Evolutionary conservation across 208 protist genomes (phyloP).

Genomic region (Trypanosoma cruzi): DNA sequence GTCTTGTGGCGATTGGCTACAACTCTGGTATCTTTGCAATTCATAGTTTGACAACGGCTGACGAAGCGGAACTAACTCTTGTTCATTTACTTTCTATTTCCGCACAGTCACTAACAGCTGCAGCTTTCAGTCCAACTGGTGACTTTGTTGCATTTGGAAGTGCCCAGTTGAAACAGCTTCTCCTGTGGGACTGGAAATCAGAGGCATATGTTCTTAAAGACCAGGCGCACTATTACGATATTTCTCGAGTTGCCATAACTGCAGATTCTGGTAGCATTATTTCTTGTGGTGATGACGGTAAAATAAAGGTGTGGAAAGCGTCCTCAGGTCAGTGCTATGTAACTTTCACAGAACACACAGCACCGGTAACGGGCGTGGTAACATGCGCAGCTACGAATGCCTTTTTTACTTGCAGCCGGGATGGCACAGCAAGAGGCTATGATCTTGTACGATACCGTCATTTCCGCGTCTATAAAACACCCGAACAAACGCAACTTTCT

Average conservation of each 20-base stretch:
- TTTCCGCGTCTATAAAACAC: slow-evolving; percentile 89
- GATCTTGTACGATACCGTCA: slow-evolving; percentile 91
- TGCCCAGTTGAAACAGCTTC: slow-evolving; percentile 88
- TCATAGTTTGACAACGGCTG: slow-evolving; percentile 50
- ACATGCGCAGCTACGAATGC: slow-evolving; percentile 85
- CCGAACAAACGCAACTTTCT: slow-evolving; percentile 83
- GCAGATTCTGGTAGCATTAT: slow-evolving; percentile 88
- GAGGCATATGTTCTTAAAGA: slow-evolving; percentile 94
- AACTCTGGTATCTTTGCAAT: slow-evolving; percentile 93
- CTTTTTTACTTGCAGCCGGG: slow-evolving; percentile 91
- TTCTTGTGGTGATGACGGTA: slow-evolving; percentile 93
- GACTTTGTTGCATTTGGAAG: slow-evolving; percentile 91
- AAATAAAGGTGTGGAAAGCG: slow-evolving; percentile 94
- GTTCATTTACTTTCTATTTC: slow-evolving; percentile 93
- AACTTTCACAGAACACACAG: slow-evolving; percentile 93
- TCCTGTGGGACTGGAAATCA: slow-evolving; percentile 95
- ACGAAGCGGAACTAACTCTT: slow-evolving; percentile 45
- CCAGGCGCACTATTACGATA: slow-evolving; percentile 94
- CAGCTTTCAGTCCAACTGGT: slow-evolving; percentile 79
- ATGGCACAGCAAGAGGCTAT: slow-evolving; percentile 92
- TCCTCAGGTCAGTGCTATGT: slow-evolving; percentile 91
- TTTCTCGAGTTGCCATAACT: slow-evolving; percentile 87
- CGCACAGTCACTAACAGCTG: slow-evolving; percentile 86
- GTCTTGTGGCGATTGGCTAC: slow-evolving; percentile 88
- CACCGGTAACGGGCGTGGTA: slow-evolving; percentile 81